Evolutionary conservation across 75 land plant species (phyloP).

Genomic region (Sequoia sempervirens): DNA sequence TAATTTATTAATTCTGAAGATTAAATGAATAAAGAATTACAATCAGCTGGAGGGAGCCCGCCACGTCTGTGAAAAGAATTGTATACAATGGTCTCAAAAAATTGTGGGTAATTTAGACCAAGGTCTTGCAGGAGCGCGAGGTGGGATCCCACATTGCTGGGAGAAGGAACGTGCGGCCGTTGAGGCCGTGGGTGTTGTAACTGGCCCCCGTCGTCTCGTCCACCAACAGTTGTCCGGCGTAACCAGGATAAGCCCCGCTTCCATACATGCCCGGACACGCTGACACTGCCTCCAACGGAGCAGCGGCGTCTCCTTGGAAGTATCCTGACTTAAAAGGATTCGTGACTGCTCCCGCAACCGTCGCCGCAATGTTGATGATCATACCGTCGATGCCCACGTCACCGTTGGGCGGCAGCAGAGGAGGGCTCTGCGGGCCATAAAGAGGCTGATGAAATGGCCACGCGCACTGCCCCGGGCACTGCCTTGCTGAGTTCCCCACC

Average conservation of each 20-base stretch:
- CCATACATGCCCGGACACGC: constrained; percentile 72
- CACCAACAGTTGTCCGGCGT: constrained; percentile 56
- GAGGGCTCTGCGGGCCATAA: constrained; percentile 61
- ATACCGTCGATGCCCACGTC: constrained; percentile 74
- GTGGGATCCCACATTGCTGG: constrained; percentile 72
- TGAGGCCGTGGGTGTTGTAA: constrained; percentile 61
- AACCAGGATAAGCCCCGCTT: constrained; percentile 62
- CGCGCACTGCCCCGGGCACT: constrained; percentile 76
- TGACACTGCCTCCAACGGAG: constrained; percentile 62
- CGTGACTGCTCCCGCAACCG: constrained; percentile 60
- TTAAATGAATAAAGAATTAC: too few relatives aligned
- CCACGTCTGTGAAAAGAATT: not conserved
- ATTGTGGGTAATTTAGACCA: not conserved
- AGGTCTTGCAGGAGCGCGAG: constrained; percentile 46
- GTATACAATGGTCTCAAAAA: too few relatives aligned
- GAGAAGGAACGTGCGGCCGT: constrained; percentile 52
- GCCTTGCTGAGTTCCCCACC: constrained; percentile 67
- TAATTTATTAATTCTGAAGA: too few relatives aligned
- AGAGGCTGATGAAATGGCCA: constrained; percentile 75
- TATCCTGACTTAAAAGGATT: constrained; percentile 66
- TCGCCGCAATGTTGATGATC: constrained; percentile 57
- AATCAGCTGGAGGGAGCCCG: too few relatives aligned
- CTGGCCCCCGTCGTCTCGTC: constrained; percentile 58
- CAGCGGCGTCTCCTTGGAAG: constrained; percentile 56
- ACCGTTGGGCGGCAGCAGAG: constrained; percentile 56